phyloP scores from a whole-genome alignment of 78 protist species.

The Cavenderia fasciculata region DNA sequence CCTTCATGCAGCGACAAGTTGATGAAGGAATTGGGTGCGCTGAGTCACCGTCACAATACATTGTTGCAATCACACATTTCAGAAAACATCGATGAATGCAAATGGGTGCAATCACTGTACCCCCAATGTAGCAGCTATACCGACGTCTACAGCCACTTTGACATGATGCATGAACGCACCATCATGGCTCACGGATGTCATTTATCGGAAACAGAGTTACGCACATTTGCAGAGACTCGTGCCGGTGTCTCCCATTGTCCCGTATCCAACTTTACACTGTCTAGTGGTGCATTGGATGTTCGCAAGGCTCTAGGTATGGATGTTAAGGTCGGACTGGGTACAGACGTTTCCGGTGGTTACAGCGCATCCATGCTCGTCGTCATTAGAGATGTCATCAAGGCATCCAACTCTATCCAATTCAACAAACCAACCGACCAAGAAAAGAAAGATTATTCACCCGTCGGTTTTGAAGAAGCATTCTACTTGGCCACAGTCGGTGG shows the following conservation, averaged over 20 bases:
- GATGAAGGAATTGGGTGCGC: slow-evolving; percentile 25
- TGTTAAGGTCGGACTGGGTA: slow-evolving; percentile 90
- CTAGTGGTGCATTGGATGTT: slow-evolving; percentile 69
- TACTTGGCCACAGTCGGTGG: slow-evolving; percentile 91
- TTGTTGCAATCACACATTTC: slow-evolving; percentile 88
- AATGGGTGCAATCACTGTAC: slow-evolving; percentile 66
- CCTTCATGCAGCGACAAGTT: slow-evolving; percentile 85
- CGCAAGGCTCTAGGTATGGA: slow-evolving; percentile 16
- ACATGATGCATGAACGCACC: slow-evolving; percentile 77
- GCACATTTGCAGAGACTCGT: neutral
- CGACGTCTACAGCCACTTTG: slow-evolving; percentile 82
- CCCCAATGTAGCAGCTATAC: slow-evolving; percentile 79
- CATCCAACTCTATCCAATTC: slow-evolving; percentile 75
- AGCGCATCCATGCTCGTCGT: slow-evolving; percentile 82
- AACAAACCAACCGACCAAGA: neutral
- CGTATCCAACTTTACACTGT: slow-evolving; percentile 75
- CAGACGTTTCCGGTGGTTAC: slow-evolving; percentile 91
- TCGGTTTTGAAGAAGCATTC: slow-evolving; percentile 74
- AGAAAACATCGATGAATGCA: slow-evolving; percentile 82
- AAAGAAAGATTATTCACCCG: too few relatives aligned
- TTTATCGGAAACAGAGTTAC: slow-evolving; percentile 68
- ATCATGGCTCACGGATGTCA: slow-evolving; percentile 90
- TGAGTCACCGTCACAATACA: slow-evolving; percentile 9
- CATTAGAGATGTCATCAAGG: slow-evolving; percentile 81
- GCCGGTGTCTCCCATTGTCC: slow-evolving; percentile 90